A percentile compares a stretch with the other conserved stretches of the same genome.
Evolutionary conservation across 306 rosid species (phyloP).

Genomic region (Cyamopsis tetragonoloba): DNA sequence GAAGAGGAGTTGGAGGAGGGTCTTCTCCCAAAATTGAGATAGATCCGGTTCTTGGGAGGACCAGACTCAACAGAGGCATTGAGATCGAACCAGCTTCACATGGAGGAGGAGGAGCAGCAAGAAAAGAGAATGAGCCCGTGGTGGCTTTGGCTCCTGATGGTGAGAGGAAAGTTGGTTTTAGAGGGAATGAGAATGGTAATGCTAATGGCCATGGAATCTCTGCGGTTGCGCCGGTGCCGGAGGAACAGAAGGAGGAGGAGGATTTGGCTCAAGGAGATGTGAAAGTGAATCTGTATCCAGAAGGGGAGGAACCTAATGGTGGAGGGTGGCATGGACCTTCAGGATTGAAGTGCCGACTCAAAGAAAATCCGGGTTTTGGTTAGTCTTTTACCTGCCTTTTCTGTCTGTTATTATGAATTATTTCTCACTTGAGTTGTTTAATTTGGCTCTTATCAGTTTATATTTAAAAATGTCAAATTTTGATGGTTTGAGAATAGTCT

Average conservation of each 20-base stretch:
- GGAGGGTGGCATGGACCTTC: conserved; percentile 57
- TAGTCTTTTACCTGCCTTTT: conserved; percentile 32
- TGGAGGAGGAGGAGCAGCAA: conserved; percentile 40
- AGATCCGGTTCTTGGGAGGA: conserved; percentile 72
- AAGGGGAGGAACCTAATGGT: conserved; percentile 43
- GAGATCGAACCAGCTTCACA: conserved; percentile 61
- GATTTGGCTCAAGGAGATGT: conserved; percentile 38
- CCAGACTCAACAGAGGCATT: conserved; percentile 38
- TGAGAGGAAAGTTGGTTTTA: conserved; percentile 41
- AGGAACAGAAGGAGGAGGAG: conserved; percentile 49
- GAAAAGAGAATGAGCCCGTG: conserved; percentile 40
- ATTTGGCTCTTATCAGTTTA: not conserved
- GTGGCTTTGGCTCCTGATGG: conserved; percentile 29
- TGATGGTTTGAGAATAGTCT: not conserved
- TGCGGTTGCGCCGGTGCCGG: conserved; percentile 42
- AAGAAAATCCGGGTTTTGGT: conserved; percentile 83
- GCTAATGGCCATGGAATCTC: conserved; percentile 42
- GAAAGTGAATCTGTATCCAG: conserved; percentile 35
- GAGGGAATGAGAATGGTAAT: conserved; percentile 39
- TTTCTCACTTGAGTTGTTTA: not conserved
- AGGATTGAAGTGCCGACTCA: conserved; percentile 62
- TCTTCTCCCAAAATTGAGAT: conserved; percentile 77
- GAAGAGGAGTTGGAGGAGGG: conserved; percentile 44
- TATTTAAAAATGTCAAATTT: not conserved
- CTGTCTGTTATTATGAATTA: not conserved